These are phyloP conservation scores for Citropsis articulata DNA, from an alignment of 345 rosid genomes.

Conservation along the genomic window DNA sequence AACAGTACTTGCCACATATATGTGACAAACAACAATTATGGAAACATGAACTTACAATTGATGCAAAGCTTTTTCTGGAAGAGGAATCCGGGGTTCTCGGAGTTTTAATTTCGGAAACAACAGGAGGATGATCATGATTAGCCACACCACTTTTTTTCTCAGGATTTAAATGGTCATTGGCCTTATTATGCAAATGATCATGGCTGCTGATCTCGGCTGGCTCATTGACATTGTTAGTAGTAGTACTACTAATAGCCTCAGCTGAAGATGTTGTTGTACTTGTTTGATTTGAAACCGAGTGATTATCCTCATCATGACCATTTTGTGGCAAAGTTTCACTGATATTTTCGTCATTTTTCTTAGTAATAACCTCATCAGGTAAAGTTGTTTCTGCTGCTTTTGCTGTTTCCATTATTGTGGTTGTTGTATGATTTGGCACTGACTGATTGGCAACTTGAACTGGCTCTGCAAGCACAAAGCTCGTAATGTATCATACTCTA, in stretches of 20 bases:
- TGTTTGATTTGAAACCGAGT: background rate
- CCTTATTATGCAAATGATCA: constrained; percentile 16
- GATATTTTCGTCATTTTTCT: constrained; percentile 19
- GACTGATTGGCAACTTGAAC: constrained; percentile 9
- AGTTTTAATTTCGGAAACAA: constrained; percentile 1
- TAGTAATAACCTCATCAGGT: constrained; percentile 1
- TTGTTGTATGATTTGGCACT: constrained; percentile 1
- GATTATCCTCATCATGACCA: background rate
- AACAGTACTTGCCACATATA: no score
- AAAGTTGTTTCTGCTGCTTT: background rate
- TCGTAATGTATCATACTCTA: background rate
- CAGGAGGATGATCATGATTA: background rate
- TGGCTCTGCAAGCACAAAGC: constrained; percentile 31
- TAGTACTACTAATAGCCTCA: background rate
- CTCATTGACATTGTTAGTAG: background rate
- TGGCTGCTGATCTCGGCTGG: background rate
- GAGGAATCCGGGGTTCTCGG: constrained; percentile 25
- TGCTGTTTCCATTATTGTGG: background rate
- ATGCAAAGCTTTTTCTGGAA: constrained; percentile 51
- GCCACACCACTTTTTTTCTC: constrained; percentile 24
- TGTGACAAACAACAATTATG: background rate
- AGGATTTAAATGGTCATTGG: background rate
- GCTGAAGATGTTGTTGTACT: background rate
- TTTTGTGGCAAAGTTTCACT: background rate
- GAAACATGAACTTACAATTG: constrained; percentile 43